Percentiles rank a stretch among this genome's conserved stretches.
Conservation (phyloP, 345 rosid species). For the Lenwebbia sp. region DNA sequence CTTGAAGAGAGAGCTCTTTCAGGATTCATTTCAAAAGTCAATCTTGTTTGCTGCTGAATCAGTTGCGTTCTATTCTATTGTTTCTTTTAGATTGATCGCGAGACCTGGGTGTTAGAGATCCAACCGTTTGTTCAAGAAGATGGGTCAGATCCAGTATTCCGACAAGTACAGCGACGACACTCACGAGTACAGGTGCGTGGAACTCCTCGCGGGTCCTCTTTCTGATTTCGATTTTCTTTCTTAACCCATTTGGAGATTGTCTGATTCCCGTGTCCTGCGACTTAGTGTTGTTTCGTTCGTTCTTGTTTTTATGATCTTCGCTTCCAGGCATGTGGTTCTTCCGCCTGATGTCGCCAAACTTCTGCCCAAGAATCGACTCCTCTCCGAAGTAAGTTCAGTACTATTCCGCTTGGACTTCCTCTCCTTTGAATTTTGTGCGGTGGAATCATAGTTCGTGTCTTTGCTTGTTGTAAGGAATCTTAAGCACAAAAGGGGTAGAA, state of each 20-base stretch:
- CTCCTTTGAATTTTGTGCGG: not conserved
- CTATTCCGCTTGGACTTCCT: not conserved
- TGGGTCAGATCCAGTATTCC: constrained; percentile 97
- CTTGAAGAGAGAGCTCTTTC: too few species aligned
- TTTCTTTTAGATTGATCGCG: too few species aligned
- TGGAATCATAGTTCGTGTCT: not conserved
- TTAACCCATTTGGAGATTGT: not conserved
- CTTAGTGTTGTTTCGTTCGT: not conserved
- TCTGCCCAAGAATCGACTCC: constrained; percentile 86
- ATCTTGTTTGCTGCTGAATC: not conserved
- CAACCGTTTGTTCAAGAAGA: not conserved
- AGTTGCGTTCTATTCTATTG: not conserved
- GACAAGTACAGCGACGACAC: constrained; percentile 88
- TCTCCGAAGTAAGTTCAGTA: constrained; percentile 52
- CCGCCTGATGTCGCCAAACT: constrained; percentile 88
- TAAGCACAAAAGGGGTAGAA: not conserved
- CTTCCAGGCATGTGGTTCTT: constrained; percentile 84
- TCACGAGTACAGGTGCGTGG: constrained; percentile 57
- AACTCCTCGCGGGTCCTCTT: not conserved
- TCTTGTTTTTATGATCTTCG: not conserved
- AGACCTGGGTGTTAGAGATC: too few species aligned
- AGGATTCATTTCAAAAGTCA: not conserved
- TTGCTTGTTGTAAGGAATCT: not conserved
- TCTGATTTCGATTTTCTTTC: not conserved
- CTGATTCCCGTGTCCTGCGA: not conserved